Percentiles rank a stretch among this genome's conserved stretches.
These are phyloP conservation scores for Xerocomellus chrysenteron DNA, from an alignment of 768 basidiomycete species.

Conservation along the genomic window DNA sequence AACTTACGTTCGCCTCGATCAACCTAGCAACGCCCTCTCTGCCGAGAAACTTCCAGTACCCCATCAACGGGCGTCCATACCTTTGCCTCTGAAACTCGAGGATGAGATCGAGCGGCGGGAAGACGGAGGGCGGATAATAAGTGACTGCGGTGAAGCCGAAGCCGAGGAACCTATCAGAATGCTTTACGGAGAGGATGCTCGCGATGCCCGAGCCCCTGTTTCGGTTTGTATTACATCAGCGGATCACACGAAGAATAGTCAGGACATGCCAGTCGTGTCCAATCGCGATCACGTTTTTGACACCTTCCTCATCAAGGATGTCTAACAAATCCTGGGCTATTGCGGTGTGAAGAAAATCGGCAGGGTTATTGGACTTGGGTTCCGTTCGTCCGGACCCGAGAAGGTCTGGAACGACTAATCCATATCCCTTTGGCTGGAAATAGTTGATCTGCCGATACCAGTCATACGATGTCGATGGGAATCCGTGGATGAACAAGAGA, in stretches of 20 bases:
- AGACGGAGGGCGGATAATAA: constrained; percentile 30
- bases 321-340: constrained; percentile 37
- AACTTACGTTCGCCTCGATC: constrained; percentile 37
- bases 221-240: constrained; percentile 1
- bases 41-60: constrained; percentile 43
- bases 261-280: constrained; percentile 41
- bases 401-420: constrained; percentile 47
- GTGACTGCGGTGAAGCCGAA: constrained; percentile 38
- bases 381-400: constrained; percentile 46
- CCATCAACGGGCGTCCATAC: constrained; percentile 39
- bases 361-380: constrained; percentile 37
- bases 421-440: constrained; percentile 41
- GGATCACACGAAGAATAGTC: background rate
- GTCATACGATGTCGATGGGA: constrained; percentile 41
- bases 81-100: constrained; percentile 26
- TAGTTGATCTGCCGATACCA: constrained; percentile 43
- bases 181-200: constrained; percentile 38
- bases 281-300: constrained; percentile 33
- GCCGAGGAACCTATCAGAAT: constrained; percentile 41
- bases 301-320: constrained; percentile 37
- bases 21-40: constrained; percentile 30
- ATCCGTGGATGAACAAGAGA: constrained; percentile 46
- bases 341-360: constrained; percentile 26
- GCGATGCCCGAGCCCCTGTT: constrained; percentile 36
- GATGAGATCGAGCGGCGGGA: constrained; percentile 27